phyloP scores from a whole-genome alignment of 176 grass and related monocot species.

The Pontederia paniculata region DNA sequence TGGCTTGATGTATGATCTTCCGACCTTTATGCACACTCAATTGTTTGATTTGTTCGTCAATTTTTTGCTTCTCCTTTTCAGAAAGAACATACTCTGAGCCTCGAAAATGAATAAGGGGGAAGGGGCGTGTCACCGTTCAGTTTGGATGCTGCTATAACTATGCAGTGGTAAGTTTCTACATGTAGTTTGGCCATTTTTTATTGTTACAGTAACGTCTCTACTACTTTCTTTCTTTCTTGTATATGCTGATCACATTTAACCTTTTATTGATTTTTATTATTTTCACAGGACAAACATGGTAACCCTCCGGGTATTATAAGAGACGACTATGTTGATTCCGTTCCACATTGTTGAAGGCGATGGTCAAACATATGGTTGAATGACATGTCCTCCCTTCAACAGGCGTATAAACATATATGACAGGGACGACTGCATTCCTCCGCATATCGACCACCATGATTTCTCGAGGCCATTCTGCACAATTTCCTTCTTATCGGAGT shows the following conservation, averaged over 20 bases:
- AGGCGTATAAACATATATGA: conserved; percentile 51
- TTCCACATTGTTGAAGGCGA: conserved; percentile 30
- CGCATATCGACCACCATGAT: conserved; percentile 47
- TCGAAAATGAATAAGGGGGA: conserved; percentile 81
- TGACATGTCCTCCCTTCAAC: conserved; percentile 37
- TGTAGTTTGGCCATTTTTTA: not conserved
- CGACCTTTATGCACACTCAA: too few relatives aligned
- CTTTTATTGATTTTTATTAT: not conserved
- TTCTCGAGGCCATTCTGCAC: conserved; percentile 52
- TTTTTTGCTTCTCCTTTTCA: too few relatives aligned
- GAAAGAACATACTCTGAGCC: conserved; percentile 71
- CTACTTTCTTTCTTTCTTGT: too few relatives aligned
- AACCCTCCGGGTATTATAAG: conserved; percentile 46
- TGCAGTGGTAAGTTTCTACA: conserved; percentile 30
- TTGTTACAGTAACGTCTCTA: too few relatives aligned
- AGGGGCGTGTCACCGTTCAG: conserved; percentile 70
- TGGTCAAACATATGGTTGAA: conserved; percentile 30
- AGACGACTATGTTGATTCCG: conserved; percentile 28
- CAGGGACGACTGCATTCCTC: conserved; percentile 52
- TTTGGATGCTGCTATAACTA: conserved; percentile 95
- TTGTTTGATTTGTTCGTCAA: too few relatives aligned
- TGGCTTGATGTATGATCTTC: too few relatives aligned
- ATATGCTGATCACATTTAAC: too few relatives aligned
- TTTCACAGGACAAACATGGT: conserved; percentile 27
- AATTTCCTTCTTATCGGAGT: conserved; percentile 38